These are phyloP conservation scores for Collybia sp. DNA, from an alignment of 768 basidiomycete genomes.

Conservation along the genomic window DNA sequence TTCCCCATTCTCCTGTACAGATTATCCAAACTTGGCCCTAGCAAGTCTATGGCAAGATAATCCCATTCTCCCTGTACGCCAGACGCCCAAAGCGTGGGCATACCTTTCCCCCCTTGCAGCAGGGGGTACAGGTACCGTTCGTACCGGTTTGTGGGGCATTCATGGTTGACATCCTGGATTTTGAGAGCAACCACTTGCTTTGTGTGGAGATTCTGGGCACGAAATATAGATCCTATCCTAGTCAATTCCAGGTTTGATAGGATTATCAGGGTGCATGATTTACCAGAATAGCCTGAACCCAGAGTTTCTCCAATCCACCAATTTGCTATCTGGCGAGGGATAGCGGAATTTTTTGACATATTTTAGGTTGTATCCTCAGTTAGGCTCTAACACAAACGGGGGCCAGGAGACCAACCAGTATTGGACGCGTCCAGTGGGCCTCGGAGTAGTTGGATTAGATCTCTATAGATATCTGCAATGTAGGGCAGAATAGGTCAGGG, in stretches of 20 bases:
- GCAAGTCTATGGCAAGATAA: slow-evolving; percentile 72
- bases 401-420: too few relatives aligned
- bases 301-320: slow-evolving; percentile 55
- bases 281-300: slow-evolving; percentile 74
- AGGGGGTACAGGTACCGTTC: slow-evolving; percentile 67
- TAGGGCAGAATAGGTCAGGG: too few relatives aligned
- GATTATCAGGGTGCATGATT: slow-evolving; percentile 9
- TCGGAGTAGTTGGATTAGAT: too few relatives aligned
- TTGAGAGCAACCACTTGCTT: slow-evolving; percentile 68
- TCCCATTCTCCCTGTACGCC: slow-evolving; percentile 58
- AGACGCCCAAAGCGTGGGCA: slow-evolving; percentile 67
- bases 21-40: slow-evolving; percentile 65
- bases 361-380: not conserved
- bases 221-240: slow-evolving; percentile 61
- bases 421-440: not conserved
- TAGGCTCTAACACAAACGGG: not conserved
- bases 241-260: slow-evolving; percentile 1
- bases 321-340: slow-evolving; percentile 49
- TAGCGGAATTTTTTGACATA: slow-evolving; percentile 1
- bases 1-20: slow-evolving; percentile 53
- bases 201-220: slow-evolving; percentile 53
- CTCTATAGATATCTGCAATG: too few relatives aligned
- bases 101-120: slow-evolving; percentile 67
- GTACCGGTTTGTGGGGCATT: slow-evolving; percentile 73
- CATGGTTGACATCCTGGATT: slow-evolving; percentile 62